These are phyloP conservation scores for Gossypium davidsonii DNA, from an alignment of 441 rosid genomes.

Conservation along the genomic window DNA sequence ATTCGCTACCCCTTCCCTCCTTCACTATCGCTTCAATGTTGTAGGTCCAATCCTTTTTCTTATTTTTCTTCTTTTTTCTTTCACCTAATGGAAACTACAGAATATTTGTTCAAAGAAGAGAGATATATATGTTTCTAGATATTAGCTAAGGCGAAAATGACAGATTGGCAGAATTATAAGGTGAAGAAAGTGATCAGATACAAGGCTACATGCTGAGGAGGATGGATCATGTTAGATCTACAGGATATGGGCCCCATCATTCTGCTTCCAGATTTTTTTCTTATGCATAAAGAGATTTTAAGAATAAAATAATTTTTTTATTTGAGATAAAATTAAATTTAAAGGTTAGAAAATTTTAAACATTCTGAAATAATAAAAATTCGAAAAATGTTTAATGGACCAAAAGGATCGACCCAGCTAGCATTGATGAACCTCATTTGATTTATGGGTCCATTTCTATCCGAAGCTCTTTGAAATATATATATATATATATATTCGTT, in stretches of 20 bases:
- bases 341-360: no score
- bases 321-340: no score
- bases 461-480: neutral
- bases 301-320: no score
- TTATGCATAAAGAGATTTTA: no score
- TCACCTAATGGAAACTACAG: neutral
- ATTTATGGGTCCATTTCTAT: neutral
- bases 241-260: neutral
- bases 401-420: neutral
- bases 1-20: neutral
- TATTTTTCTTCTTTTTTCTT: no score
- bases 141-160: neutral
- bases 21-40: neutral
- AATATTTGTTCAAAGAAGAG: neutral
- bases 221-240: neutral
- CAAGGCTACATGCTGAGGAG: neutral
- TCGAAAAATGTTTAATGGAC: no score
- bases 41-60: neutral
- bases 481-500: neutral
- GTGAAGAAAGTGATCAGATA: neutral
- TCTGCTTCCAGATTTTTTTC: neutral
- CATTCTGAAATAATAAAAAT: no score
- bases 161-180: neutral
- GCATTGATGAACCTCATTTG: neutral
- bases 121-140: neutral